Conservation (phyloP, 2,329 filamentous ascomycete genomes). For the Pseudophaeomoniella oleicola region DNA sequence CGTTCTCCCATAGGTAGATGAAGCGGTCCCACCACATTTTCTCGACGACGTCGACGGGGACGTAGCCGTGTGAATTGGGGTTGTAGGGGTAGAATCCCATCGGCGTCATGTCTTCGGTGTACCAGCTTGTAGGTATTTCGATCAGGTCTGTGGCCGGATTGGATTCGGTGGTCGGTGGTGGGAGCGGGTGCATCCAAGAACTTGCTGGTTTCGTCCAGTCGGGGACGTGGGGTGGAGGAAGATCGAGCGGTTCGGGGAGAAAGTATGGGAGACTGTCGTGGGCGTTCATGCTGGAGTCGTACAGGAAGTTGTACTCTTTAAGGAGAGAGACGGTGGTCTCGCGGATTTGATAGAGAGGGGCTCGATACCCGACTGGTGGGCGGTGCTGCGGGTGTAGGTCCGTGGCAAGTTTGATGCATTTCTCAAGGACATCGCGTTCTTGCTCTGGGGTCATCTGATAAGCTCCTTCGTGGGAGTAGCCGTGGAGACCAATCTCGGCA, state of each 20-base stretch:
- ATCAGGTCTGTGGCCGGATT: slow-evolving; percentile 20
- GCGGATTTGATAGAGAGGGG: slow-evolving; percentile 23
- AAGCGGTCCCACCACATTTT: slow-evolving; percentile 48
- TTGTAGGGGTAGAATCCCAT: slow-evolving; percentile 28
- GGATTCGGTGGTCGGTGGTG: slow-evolving; percentile 12
- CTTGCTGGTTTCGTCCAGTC: slow-evolving; percentile 26
- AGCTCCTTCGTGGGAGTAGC: slow-evolving; percentile 60
- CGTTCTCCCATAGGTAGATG: slow-evolving; percentile 36
- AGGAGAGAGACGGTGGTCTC: slow-evolving; percentile 24
- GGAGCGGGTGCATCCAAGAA: slow-evolving; percentile 31
- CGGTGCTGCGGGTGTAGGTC: slow-evolving; percentile 60
- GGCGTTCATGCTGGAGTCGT: slow-evolving; percentile 27
- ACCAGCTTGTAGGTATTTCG: slow-evolving; percentile 30
- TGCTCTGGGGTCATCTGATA: slow-evolving; percentile 57
- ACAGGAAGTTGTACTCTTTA: slow-evolving; percentile 26
- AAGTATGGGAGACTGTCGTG: slow-evolving; percentile 28
- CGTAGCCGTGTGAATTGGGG: slow-evolving; percentile 42
- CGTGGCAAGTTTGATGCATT: slow-evolving; percentile 56
- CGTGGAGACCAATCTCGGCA: slow-evolving; percentile 39
- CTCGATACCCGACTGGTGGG: slow-evolving; percentile 36
- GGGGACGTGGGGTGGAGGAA: slow-evolving; percentile 21
- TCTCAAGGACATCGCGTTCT: slow-evolving; percentile 58
- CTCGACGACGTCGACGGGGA: slow-evolving; percentile 41
- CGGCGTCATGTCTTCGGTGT: slow-evolving; percentile 31
- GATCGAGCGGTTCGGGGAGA: slow-evolving; percentile 19